Percentiles rank a stretch among this genome's conserved stretches.
Evolutionary conservation across 805 yeast species (phyloP).

Genomic region (Starmerella cellae): DNA sequence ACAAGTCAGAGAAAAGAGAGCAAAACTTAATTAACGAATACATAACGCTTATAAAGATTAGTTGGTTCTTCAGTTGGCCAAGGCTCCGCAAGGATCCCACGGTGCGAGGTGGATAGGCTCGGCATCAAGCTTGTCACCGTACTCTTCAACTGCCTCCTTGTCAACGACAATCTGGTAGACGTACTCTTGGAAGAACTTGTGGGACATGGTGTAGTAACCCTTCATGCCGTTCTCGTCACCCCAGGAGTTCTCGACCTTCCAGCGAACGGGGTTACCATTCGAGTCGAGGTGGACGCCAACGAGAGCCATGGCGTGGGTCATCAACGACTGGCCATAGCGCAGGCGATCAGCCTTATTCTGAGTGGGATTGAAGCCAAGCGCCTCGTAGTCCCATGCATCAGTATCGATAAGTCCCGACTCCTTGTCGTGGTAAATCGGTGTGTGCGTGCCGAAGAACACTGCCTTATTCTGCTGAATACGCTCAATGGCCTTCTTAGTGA

Average conservation of each 20-base stretch:
- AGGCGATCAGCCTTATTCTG: constrained; percentile 56
- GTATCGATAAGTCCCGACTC: constrained; percentile 60
- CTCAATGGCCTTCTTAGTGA: constrained; percentile 50
- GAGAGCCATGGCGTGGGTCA: constrained; percentile 87
- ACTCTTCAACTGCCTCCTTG: constrained; percentile 36
- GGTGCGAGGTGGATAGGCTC: constrained; percentile 50
- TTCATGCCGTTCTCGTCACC: constrained; percentile 54
- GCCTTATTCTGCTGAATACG: constrained; percentile 63
- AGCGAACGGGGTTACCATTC: constrained; percentile 46
- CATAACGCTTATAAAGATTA: too few species aligned
- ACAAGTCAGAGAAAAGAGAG: too few species aligned
- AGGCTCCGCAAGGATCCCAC: constrained; percentile 72
- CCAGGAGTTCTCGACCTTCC: constrained; percentile 71
- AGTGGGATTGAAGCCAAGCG: constrained; percentile 34
- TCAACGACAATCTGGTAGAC: constrained; percentile 60
- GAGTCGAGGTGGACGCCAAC: constrained; percentile 67
- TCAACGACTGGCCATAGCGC: constrained; percentile 52
- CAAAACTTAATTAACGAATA: too few species aligned
- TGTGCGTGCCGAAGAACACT: constrained; percentile 79
- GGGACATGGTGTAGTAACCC: constrained; percentile 60
- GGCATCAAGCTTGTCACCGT: constrained; percentile 31
- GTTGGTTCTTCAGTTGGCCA: constrained; percentile 31
- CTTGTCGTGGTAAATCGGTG: constrained; percentile 61
- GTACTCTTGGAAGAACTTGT: constrained; percentile 60
- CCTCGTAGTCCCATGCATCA: constrained; percentile 52